Evolutionary conservation across 139 green algal species (phyloP).

Genomic region (Haematococcus lacustris): DNA sequence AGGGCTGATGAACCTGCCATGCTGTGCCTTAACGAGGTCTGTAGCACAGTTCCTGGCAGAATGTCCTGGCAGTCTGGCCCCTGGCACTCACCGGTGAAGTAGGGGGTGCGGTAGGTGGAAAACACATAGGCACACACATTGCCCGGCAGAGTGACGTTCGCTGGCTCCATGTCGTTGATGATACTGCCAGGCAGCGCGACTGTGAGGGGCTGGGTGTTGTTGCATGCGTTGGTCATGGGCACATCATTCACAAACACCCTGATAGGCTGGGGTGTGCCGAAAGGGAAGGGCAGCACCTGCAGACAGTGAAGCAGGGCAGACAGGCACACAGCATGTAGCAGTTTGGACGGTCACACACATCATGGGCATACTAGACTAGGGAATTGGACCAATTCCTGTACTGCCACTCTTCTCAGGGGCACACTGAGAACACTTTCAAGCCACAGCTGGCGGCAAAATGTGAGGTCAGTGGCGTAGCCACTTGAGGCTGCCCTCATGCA

Average conservation of each 20-base stretch:
- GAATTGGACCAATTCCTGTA: too few relatives aligned
- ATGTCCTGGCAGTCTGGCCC: too few relatives aligned
- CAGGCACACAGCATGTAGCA: neutral
- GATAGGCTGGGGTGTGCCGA: neutral
- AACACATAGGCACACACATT: conserved; percentile 25
- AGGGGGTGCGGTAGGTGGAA: conserved; percentile 19
- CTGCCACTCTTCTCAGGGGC: too few relatives aligned
- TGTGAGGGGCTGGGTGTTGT: neutral
- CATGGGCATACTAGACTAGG: too few relatives aligned
- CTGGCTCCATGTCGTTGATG: neutral
- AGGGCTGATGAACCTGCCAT: too few relatives aligned
- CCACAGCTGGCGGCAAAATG: neutral
- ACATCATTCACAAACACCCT: conserved; percentile 15
- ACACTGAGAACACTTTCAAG: too few relatives aligned
- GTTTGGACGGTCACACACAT: too few relatives aligned
- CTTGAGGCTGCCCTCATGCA: neutral
- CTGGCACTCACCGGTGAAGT: neutral
- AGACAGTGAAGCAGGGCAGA: neutral
- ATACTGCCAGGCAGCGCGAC: neutral
- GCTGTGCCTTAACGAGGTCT: too few relatives aligned
- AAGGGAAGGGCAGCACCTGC: neutral
- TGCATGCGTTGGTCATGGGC: neutral
- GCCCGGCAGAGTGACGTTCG: neutral
- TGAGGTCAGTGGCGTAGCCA: neutral
- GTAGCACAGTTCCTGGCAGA: too few relatives aligned